phyloP scores from a whole-genome alignment of 1,284 basidiomycete genomes.

The Ceratobasidium sp. region DNA sequence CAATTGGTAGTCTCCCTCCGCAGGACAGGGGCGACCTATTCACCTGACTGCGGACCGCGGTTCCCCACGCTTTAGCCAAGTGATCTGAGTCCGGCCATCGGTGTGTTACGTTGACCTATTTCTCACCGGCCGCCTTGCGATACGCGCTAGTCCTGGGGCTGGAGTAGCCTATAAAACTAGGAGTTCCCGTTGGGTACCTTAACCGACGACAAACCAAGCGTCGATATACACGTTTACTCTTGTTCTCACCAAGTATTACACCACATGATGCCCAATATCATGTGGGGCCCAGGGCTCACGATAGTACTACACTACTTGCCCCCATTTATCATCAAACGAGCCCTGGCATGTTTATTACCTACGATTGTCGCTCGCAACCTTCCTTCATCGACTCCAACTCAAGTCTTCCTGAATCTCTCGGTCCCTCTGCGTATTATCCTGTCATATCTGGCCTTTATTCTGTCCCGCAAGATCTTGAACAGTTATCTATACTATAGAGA shows the following conservation, averaged over 20 bases:
- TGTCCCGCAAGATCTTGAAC: background rate
- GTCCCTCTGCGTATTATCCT: background rate
- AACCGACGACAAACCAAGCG: background rate
- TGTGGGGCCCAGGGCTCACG: slow-evolving; percentile 30
- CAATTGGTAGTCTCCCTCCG: background rate
- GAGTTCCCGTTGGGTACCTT: background rate
- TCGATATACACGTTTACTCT: too few relatives aligned
- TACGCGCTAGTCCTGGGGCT: background rate
- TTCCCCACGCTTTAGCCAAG: background rate
- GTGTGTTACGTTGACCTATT: background rate
- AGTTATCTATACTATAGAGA: background rate
- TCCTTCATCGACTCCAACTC: background rate
- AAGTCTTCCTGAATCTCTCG: slow-evolving; percentile 15
- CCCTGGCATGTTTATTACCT: slow-evolving; percentile 4
- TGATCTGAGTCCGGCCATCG: background rate
- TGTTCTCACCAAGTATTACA: too few relatives aligned
- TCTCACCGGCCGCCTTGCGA: background rate
- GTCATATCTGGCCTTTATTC: background rate
- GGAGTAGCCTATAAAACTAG: background rate
- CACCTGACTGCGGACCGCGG: slow-evolving; percentile 3
- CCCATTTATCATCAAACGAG: slow-evolving; percentile 1
- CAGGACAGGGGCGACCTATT: background rate
- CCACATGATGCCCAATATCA: background rate
- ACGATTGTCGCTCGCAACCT: slow-evolving; percentile 3
- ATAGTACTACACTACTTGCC: slow-evolving; percentile 10